These are phyloP conservation scores for Tanacetum coccineum DNA, from an alignment of 129 eudicot species.

Conservation along the genomic window DNA sequence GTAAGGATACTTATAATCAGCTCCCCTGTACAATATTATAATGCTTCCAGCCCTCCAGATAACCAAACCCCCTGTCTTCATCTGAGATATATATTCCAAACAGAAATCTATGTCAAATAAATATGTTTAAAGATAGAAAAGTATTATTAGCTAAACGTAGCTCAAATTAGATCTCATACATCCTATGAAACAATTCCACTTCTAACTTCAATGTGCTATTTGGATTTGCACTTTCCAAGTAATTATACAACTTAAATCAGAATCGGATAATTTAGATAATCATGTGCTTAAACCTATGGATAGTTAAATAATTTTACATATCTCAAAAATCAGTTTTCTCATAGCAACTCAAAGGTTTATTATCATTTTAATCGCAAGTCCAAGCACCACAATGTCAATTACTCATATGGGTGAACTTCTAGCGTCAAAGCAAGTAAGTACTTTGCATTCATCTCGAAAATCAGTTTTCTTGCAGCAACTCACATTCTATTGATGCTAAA, in stretches of 20 bases:
- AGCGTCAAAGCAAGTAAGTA: not conserved
- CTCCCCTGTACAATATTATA: constrained; percentile 80
- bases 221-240: constrained; percentile 1
- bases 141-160: not conserved
- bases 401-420: constrained; percentile 12
- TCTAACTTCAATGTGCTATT: not conserved
- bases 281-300: not conserved
- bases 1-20: constrained; percentile 84
- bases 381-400: constrained; percentile 2
- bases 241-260: not conserved
- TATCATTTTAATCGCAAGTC: not conserved
- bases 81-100: constrained; percentile 46
- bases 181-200: not conserved
- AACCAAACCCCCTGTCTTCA: constrained; percentile 93
- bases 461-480: not conserved
- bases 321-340: constrained; percentile 5
- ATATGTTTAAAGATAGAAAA: not conserved
- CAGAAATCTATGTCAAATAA: not conserved
- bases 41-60: constrained; percentile 92
- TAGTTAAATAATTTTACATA: not conserved
- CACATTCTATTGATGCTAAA: not conserved
- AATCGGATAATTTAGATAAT: not conserved
- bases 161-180: not conserved
- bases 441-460: not conserved
- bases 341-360: not conserved